Evolutionary conservation across 2,329 filamentous ascomycete species (phyloP), one percentile per base, ranked within the genome.

Genomic region (Metarhizium sp.): DNA sequence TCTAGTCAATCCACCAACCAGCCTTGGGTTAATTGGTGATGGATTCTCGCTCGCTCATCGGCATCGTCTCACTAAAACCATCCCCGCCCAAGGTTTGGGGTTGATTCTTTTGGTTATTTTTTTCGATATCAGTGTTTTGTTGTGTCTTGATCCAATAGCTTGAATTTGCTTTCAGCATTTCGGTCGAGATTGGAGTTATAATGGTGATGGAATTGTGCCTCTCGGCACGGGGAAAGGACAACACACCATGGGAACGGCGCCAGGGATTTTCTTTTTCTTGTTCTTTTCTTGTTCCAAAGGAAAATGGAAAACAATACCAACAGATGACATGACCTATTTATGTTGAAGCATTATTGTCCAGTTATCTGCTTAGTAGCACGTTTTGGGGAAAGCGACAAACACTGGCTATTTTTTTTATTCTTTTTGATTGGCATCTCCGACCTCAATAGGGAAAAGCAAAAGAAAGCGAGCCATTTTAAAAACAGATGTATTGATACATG

Each of bases 1-100:
- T 70, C 59, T 13, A 50, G 54, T 20, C 60, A 53, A 45, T 67
- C 66, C 43, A 61, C 60, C 10, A 60, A 56, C 18, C 62, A 62
- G 40, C 57, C 59, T 6, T 68, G 63, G 61, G 57, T 58, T 25
- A 60, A 60, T 51, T 67, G 62, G 56, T 60, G 38, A 56, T 42
- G 16, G 5, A 16, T 38, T 16, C 7, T 10, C 16, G 7, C 14
- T 36, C 5, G 6, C 14, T 45, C 47, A 16, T 56, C 52, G 43
- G 46, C 52, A 46, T 50, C 25, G 34, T 30, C n/a, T 29, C 34
- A 52, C 29, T 25, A 52, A 32, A 18, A 16, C 3, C 2, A 14
- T 18, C 25, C 45, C 4, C 45, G 11, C 32, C 45, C 20, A 30
- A 29, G 13, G 16, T 13, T 7, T 20, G 7, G 13, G 45, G 25